A percentile compares a stretch with the other conserved stretches of the same genome.
Conservation (phyloP, 169 alveolate species). For the Cryptosporidium bovis region DNA sequence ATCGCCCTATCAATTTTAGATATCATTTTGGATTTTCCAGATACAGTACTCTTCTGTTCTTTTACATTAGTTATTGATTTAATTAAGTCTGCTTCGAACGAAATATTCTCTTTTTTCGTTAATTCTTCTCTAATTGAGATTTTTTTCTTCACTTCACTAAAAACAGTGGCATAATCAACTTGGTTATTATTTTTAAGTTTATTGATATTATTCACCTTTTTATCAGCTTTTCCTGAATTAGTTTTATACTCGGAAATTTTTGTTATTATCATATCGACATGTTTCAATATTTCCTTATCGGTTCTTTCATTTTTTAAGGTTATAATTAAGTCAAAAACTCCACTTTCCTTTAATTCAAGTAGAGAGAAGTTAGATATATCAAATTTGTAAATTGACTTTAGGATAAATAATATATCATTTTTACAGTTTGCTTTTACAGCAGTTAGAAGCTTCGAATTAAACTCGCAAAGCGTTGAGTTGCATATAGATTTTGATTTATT, state of each 20-base stretch:
- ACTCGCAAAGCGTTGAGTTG: background rate
- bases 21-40: background rate
- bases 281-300: constrained; percentile 32
- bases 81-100: background rate
- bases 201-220: background rate
- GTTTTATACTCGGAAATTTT: too few relatives aligned
- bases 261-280: background rate
- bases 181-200: background rate
- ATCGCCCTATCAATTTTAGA: constrained; percentile 19
- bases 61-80: background rate
- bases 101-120: background rate
- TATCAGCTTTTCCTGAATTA: background rate
- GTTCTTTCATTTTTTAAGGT: background rate
- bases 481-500: too few relatives aligned
- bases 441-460: constrained; percentile 1
- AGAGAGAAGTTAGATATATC: constrained; percentile 27
- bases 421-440: constrained; percentile 21
- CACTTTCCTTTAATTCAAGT: background rate
- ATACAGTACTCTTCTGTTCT: background rate
- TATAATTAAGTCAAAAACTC: constrained; percentile 15
- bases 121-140: background rate
- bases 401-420: constrained; percentile 28
- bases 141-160: background rate
- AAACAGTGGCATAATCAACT: background rate
- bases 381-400: background rate